Evolutionary conservation across 163 green algal genomes (phyloP).

Genomic region (Chloromonas sp.): DNA sequence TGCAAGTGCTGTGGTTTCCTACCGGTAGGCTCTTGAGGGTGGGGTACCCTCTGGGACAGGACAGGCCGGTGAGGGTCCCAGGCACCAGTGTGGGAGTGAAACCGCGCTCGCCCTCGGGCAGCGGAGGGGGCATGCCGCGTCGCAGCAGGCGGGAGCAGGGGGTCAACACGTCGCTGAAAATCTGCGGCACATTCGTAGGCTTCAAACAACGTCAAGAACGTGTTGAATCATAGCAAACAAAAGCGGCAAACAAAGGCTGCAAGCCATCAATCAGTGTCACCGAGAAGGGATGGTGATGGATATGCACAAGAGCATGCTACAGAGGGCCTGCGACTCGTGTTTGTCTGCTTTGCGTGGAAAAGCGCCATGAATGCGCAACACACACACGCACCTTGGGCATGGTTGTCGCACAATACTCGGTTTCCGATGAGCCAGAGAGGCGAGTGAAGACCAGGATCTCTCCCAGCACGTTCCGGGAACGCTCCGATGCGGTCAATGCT

Average conservation of each 20-base stretch:
- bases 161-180: slow-evolving; percentile 16
- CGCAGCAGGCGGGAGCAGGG: slow-evolving; percentile 13
- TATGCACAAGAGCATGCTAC: no score
- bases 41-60: slow-evolving; percentile 56
- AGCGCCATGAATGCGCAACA: not conserved
- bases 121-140: slow-evolving; percentile 38
- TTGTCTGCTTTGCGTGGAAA: no score
- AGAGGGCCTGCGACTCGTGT: no score
- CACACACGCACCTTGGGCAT: slow-evolving; percentile 38
- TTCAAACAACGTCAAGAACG: no score
- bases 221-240: no score
- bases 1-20: not conserved
- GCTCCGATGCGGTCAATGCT: slow-evolving; percentile 58
- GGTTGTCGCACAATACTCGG: slow-evolving; percentile 60
- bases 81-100: slow-evolving; percentile 54
- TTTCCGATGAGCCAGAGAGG: slow-evolving; percentile 24
- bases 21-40: slow-evolving; percentile 69
- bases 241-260: no score
- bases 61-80: slow-evolving; percentile 44
- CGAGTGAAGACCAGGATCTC: slow-evolving; percentile 62
- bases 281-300: no score
- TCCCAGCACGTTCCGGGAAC: slow-evolving; percentile 62
- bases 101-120: slow-evolving; percentile 52
- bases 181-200: not conserved
- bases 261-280: no score